A percentile compares a stretch with the other conserved stretches of the same genome.
phyloP scores from a whole-genome alignment of 805 yeast species.

The Kodamaea hsintzibuensis region DNA sequence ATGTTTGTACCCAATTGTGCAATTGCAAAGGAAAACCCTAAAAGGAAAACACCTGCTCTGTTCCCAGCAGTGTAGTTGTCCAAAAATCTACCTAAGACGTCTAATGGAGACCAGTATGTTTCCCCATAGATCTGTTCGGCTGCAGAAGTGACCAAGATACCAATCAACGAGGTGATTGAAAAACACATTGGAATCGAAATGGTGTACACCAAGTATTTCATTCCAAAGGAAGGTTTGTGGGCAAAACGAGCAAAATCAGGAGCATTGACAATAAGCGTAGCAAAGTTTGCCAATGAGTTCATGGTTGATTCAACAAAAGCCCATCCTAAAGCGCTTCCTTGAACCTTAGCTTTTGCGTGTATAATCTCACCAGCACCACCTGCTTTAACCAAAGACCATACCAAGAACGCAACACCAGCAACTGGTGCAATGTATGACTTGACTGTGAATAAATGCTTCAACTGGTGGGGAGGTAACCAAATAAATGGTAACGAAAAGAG shows the following conservation, averaged over 20 bases:
- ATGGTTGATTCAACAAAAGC: conserved; percentile 74
- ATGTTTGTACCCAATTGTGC: conserved; percentile 81
- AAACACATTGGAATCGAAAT: conserved; percentile 75
- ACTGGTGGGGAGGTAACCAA: conserved; percentile 77
- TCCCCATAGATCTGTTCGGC: conserved; percentile 65
- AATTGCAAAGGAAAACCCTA: conserved; percentile 66
- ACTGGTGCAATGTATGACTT: conserved; percentile 78
- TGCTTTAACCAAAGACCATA: conserved; percentile 83
- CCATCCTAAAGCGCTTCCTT: conserved; percentile 74
- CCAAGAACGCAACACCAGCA: conserved; percentile 79
- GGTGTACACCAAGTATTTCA: conserved; percentile 46
- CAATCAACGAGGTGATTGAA: conserved; percentile 79
- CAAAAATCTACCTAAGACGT: conserved; percentile 66
- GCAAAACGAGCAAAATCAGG: conserved; percentile 91
- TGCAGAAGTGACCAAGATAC: conserved; percentile 82
- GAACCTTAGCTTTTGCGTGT: conserved; percentile 48
- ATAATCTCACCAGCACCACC: conserved; percentile 77
- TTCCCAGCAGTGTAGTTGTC: conserved; percentile 51
- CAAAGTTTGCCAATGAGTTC: conserved; percentile 84
- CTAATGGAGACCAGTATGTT: conserved; percentile 83
- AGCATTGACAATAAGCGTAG: conserved; percentile 83
- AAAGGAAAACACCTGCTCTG: conserved; percentile 79
- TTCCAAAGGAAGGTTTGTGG: conserved; percentile 39
- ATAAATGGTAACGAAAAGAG: conserved; percentile 74
- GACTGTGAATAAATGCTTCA: conserved; percentile 80